Evolutionary conservation across 805 yeast species (phyloP), one percentile per base, ranked within the genome.

Genomic region (Wickerhamomyces silvicola): DNA sequence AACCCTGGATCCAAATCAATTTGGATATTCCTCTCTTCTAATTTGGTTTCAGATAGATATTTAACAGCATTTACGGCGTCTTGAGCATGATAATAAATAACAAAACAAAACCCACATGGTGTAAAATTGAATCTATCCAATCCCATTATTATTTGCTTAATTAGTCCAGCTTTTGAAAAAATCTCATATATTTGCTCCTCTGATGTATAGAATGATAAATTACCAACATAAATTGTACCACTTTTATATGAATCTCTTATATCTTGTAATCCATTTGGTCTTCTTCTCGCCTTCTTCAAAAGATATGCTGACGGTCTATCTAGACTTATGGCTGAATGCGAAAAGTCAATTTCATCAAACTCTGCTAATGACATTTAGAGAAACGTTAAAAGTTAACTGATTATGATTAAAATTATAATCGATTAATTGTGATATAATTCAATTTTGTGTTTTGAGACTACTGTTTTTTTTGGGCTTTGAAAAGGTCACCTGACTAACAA

Each of bases 1-100:
- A 90, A 92, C 0, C 98, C 98, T 0, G 97, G 96, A 52, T 92
- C 98, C 46, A 94, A 66, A 60, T 92, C 98, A 30, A 90, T 84
- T 23, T 81, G 80, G 50, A 92, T 71, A 23, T 69, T 64, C 39
- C 84, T 77, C 31, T 88, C 94, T 50, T 90, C 96, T 32, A 92
- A 70, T 48, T 78, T 79, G 0, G 95, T 86, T 33, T 77, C 80
- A 45, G 84, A 78, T 30, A 92, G 62, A 50, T 77, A 90, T 54
- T 86, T 83, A 52, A 90, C 75, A 2, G 96, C 83, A 42, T 81
- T 76, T 32, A 87, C 63, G 2, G 96, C 86, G 30, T 84, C 87
- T 30, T 68, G 68, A 27, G 78, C 78, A 18, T 64, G 56, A 33
- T 70, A 71, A 55, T 79, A 92, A 28, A 86, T 81, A 24, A 92